Percentiles rank a stretch among this genome's conserved stretches.
phyloP scores from a whole-genome alignment of 2,329 filamentous ascomycete genomes.

The Biscogniauxia marginata region DNA sequence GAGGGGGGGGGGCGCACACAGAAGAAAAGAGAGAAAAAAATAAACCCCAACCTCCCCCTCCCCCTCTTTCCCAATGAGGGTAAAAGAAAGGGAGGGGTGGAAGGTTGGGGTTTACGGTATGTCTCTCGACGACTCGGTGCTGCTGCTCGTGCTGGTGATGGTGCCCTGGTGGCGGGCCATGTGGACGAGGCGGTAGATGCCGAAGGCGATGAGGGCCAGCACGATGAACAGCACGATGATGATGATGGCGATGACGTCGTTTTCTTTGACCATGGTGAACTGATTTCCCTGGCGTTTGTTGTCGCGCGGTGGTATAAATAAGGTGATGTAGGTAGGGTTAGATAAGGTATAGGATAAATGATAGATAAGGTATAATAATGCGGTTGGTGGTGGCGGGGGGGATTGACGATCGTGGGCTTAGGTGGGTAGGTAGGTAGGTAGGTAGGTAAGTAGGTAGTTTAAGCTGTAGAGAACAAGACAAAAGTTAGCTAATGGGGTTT shows the following conservation, averaged over 20 bases:
- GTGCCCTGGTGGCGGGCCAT: slow-evolving; percentile 41
- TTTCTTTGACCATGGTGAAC: slow-evolving; percentile 57
- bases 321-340: not conserved
- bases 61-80: not conserved
- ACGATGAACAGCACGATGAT: slow-evolving; percentile 66
- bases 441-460: too few species aligned
- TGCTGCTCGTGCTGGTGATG: slow-evolving; percentile 24
- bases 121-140: slow-evolving; percentile 15
- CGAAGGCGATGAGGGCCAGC: slow-evolving; percentile 60
- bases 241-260: slow-evolving; percentile 68
- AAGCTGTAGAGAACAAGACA: not conserved
- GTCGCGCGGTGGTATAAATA: slow-evolving; percentile 2
- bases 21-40: too few species aligned
- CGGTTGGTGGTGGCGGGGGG: too few species aligned
- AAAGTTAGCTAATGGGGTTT: not conserved
- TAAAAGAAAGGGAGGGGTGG: not conserved
- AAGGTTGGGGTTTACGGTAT: slow-evolving; percentile 1
- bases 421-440: not conserved
- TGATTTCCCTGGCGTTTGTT: slow-evolving; percentile 8
- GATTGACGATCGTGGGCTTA: too few species aligned
- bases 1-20: not conserved
- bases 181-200: slow-evolving; percentile 61
- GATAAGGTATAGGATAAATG: too few species aligned
- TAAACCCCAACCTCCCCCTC: not conserved
- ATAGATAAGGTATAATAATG: too few species aligned